Evolutionary conservation across 768 basidiomycete genomes (phyloP), one percentile per base, ranked within the genome.

Genomic region (Russula olivacea): DNA sequence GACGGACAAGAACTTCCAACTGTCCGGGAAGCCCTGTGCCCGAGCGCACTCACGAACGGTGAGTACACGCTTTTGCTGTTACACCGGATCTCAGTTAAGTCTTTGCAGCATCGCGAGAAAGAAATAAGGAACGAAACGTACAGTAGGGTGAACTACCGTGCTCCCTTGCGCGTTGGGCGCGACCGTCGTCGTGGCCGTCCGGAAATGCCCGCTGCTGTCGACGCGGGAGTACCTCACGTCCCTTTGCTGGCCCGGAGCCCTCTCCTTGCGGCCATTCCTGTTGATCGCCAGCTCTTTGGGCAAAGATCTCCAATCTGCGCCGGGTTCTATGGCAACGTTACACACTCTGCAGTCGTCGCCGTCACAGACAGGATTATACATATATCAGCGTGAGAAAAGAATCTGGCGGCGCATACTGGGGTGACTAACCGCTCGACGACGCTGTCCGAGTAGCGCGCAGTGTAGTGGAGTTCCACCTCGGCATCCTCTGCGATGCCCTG

Each of bases 1-100:
- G 3, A 70, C 74, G 0, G 86, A 87, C 54, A 78, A 66, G 61
- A 91, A 88, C n/a, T 78, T 64, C 65, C 88, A 89, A 41, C 75
- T 48, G 64, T 92, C 90, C 0, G 88, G 87, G 67, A 92, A 91
- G 0, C 90, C 90, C 74, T 92, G 90, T 0, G 85, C 82, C 25
- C 90, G 80, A 19, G 89, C 88, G 21, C 61, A 65, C 50, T 64
- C 56, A 12, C 65, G 58, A n/a, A 60, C 60, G 30, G 61, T 60
- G 45, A 89, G 69, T 28, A 88, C 80, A 8, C 90, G 82, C 66
- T 83, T 83, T 86, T 91, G 87, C 85, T 91, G 68, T 47, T 17
- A 30, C 21, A 17, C 12, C 21, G 4, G 7, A 9, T 23, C 30
- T 48, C 47, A 54, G 43, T 55, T 32, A 30, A 14, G 1, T 5